Evolutionary conservation across 441 rosid species (phyloP).

Genomic region (Jatropha podagrica): DNA sequence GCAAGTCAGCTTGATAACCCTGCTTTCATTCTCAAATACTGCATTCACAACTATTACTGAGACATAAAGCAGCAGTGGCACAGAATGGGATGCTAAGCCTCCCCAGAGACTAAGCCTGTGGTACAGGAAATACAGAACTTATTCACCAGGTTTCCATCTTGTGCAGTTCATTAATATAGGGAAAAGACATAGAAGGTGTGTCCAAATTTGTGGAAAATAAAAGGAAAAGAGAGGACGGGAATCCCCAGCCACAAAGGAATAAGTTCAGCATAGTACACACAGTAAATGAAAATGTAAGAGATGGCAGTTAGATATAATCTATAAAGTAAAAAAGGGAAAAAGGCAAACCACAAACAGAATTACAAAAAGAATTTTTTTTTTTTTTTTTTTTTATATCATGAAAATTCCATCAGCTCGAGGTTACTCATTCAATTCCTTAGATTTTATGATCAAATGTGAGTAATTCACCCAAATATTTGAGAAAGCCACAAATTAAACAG

Average conservation of each 20-base stretch:
- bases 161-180: neutral
- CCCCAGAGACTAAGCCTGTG: neutral
- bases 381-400: neutral
- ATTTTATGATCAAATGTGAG: neutral
- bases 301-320: neutral
- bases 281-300: neutral
- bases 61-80: neutral
- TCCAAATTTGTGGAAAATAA: neutral
- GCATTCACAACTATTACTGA: neutral
- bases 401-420: slow-evolving; percentile 7
- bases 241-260: neutral
- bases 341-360: neutral
- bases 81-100: neutral
- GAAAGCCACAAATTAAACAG: neutral
- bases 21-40: no score
- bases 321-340: neutral
- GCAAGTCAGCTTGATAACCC: no score
- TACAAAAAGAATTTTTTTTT: neutral
- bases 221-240: neutral
- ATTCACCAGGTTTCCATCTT: neutral
- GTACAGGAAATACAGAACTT: neutral
- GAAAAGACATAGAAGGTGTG: neutral
- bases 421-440: neutral
- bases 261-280: neutral
- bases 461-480: neutral